Percentiles rank a stretch among this genome's conserved stretches.
Conservation (phyloP, 345 rosid genomes). For the Murraya koenigii region DNA sequence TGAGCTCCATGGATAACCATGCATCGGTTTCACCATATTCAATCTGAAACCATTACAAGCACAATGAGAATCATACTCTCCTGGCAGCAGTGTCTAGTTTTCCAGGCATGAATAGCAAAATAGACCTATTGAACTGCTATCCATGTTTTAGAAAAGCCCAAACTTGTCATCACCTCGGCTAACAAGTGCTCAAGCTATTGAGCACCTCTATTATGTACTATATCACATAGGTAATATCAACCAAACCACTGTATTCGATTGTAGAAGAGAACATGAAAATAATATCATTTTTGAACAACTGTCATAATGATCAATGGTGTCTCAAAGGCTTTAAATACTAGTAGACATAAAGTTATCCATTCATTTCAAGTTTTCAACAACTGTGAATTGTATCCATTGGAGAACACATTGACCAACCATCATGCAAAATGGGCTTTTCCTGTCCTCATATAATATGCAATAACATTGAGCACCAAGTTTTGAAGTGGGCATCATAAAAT, state of each 20-base stretch:
- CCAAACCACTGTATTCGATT: not conserved
- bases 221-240: not conserved
- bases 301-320: not conserved
- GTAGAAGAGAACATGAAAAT: not conserved
- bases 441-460: not conserved
- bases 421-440: not conserved
- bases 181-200: not conserved
- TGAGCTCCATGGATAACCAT: conserved; percentile 97
- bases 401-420: conserved; percentile 3
- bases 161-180: not conserved
- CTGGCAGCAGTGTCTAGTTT: not conserved
- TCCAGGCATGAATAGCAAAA: not conserved
- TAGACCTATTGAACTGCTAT: not conserved
- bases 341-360: not conserved
- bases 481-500: not conserved
- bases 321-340: not conserved
- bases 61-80: conserved; percentile 20
- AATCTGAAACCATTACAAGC: conserved; percentile 51
- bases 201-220: not conserved
- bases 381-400: not conserved
- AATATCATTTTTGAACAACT: not conserved
- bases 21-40: conserved; percentile 98
- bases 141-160: not conserved
- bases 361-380: not conserved
- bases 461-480: not conserved